Percentiles rank a stretch among this genome's conserved stretches.
Conservation (phyloP, 108 stramenopile species). For the Phaeodactylum tricornutum region DNA sequence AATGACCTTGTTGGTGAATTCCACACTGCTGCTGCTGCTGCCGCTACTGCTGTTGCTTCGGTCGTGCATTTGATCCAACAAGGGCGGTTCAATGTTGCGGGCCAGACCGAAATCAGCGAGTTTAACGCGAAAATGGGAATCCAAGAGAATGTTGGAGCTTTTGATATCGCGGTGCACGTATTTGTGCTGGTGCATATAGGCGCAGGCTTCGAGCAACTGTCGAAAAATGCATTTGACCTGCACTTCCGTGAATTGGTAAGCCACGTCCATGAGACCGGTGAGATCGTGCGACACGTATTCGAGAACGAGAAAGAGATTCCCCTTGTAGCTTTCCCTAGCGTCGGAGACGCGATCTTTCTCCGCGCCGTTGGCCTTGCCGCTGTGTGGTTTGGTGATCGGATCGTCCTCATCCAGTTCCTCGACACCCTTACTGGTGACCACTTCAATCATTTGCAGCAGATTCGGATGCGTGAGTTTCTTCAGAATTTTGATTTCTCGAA, state of each 20-base stretch:
- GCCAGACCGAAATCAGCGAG: slow-evolving; percentile 89
- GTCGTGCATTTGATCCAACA: slow-evolving; percentile 43
- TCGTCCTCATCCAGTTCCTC: slow-evolving; percentile 69
- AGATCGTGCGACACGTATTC: slow-evolving; percentile 81
- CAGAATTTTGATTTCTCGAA: slow-evolving; percentile 81
- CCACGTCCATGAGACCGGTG: slow-evolving; percentile 74
- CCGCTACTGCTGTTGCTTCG: slow-evolving; percentile 1
- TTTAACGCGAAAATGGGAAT: slow-evolving; percentile 64
- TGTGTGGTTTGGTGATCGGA: slow-evolving; percentile 2
- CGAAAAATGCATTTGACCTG: slow-evolving; percentile 64
- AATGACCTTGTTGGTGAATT: slow-evolving; percentile 70
- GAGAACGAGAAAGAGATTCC: slow-evolving; percentile 70
- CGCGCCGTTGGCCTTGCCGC: background rate
- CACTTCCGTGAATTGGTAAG: slow-evolving; percentile 52
- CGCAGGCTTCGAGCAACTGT: slow-evolving; percentile 65
- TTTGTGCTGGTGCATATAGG: slow-evolving; percentile 66
- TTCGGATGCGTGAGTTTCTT: slow-evolving; percentile 62
- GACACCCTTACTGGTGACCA: slow-evolving; percentile 75
- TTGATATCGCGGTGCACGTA: slow-evolving; percentile 80
- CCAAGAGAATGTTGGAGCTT: slow-evolving; percentile 86
- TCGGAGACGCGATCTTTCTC: slow-evolving; percentile 16
- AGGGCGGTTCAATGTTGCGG: slow-evolving; percentile 46
- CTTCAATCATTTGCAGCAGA: slow-evolving; percentile 69
- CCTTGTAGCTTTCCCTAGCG: slow-evolving; percentile 71
- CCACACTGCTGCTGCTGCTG: slow-evolving; percentile 11